Evolutionary conservation across 2,329 filamentous ascomycete species (phyloP).

Genomic region (Penicillium sp.): DNA sequence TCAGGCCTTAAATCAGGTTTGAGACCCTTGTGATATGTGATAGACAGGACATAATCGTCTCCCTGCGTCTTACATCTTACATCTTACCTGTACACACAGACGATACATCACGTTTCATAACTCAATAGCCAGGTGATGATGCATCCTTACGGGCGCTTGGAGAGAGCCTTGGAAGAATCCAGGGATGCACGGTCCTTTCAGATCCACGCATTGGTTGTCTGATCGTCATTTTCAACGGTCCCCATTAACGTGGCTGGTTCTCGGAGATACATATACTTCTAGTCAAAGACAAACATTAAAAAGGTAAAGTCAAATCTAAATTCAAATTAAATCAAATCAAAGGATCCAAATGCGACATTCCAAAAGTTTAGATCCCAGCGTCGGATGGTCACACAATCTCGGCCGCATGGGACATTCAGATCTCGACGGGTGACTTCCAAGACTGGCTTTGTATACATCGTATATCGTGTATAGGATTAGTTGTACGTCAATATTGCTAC

Average conservation of each 20-base stretch:
- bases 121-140: background rate
- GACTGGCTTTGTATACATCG: no score
- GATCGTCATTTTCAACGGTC: constrained; percentile 10
- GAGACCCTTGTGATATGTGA: no score
- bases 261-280: no score
- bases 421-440: constrained; percentile 15
- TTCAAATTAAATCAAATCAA: no score
- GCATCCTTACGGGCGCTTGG: background rate
- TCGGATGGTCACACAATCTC: constrained; percentile 19
- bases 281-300: no score
- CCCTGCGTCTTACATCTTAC: background rate
- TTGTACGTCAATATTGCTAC: background rate
- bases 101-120: constrained; percentile 6
- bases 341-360: background rate
- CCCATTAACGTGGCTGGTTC: constrained; percentile 17
- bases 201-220: background rate
- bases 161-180: background rate
- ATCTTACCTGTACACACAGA: background rate
- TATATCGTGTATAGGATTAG: no score
- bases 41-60: background rate
- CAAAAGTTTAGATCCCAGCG: constrained; percentile 15
- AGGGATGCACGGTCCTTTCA: constrained; percentile 1
- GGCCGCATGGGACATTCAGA: constrained; percentile 19
- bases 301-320: no score
- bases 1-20: no score